Conservation (phyloP, 116 monocot species). For the Cymodocea nodosa region DNA sequence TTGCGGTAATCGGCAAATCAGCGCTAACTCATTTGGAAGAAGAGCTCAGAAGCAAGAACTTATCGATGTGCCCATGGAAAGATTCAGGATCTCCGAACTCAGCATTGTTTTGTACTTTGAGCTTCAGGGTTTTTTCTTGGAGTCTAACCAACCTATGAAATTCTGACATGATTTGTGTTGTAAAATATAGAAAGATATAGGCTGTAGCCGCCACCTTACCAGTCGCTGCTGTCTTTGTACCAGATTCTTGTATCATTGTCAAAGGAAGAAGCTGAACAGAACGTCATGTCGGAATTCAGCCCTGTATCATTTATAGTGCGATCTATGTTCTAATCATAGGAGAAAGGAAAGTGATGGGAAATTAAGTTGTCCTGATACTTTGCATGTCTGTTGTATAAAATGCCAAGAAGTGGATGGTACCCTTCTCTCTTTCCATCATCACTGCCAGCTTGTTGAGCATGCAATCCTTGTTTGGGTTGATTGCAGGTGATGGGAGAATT, state of each 20-base stretch:
- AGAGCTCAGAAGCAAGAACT: too few relatives aligned
- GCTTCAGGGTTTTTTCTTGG: too few relatives aligned
- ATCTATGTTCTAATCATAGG: slow-evolving; percentile 4
- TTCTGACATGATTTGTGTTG: slow-evolving; percentile 6
- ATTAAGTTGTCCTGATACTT: not conserved
- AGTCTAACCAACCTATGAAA: slow-evolving; percentile 4
- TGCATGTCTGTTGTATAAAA: too few relatives aligned
- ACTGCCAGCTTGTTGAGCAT: too few relatives aligned
- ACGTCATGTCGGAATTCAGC: not conserved
- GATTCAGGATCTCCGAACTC: not conserved
- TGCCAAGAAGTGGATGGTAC: too few relatives aligned
- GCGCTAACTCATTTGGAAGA: not conserved
- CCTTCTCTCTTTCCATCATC: too few relatives aligned
- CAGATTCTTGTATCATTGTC: not conserved
- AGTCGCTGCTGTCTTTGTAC: not conserved
- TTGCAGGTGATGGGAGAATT: too few relatives aligned
- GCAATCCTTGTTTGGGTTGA: too few relatives aligned
- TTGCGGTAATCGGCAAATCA: not conserved
- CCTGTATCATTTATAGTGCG: slow-evolving; percentile 4
- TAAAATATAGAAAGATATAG: slow-evolving; percentile 2
- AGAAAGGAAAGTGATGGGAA: not conserved
- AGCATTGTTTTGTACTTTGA: not conserved
- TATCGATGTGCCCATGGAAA: too few relatives aligned
- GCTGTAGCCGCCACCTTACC: not conserved
- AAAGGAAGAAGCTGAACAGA: not conserved